Base-by-base conservation (phyloP, 108 stramenopile genomes). In the Bacterosira constricta region DNA sequence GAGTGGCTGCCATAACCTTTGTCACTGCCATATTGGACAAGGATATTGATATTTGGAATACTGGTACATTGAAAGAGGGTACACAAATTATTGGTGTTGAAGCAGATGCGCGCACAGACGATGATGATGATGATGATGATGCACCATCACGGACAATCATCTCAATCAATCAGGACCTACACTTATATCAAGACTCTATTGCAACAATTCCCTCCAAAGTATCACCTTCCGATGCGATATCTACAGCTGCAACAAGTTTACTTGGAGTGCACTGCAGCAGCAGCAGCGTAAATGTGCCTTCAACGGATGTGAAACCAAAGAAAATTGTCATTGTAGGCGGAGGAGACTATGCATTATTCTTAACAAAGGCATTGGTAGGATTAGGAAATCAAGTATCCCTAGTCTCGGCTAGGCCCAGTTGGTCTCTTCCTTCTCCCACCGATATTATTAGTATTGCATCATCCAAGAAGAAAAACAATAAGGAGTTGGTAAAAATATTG, bases 281-380 rank as follows among this genome's bases (percentile, higher is more conserved):
- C 38, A 49, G 41, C 47, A 32, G 37, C 58, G 15, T 35, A 78
- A 49, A 57, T 59, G n/a, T n/a, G n/a, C n/a, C n/a, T n/a, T n/a
- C n/a, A n/a, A n/a, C n/a, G n/a, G n/a, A n/a, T n/a, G n/a, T n/a
- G n/a, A 13, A 59, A 38, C 11, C 23, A 27, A 45, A 51, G 25
- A 83, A 77, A 46, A 82, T 75, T 2, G 87, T 88, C 8, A 60
- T 90, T 32, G 39, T 88, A 34, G 89, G 89, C 17, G 83, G 86
- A 27, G 75, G 68, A 45, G 85, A 84, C 3, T 66, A 84, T 75
- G 86, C 89, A 6, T 44, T 62, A 17, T 85, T 83, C 63, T 73
- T 80, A 1, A 75, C 85, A 13, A 72, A 78, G 45, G 84, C 69
- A 41, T 56, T 47, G 6, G 55, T 36, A 11, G 42, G 31, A 17